Evolutionary conservation across 129 eudicot species (phyloP), one percentile per base, ranked within the genome.

Genomic region (Chrysanthemum makinoi): DNA sequence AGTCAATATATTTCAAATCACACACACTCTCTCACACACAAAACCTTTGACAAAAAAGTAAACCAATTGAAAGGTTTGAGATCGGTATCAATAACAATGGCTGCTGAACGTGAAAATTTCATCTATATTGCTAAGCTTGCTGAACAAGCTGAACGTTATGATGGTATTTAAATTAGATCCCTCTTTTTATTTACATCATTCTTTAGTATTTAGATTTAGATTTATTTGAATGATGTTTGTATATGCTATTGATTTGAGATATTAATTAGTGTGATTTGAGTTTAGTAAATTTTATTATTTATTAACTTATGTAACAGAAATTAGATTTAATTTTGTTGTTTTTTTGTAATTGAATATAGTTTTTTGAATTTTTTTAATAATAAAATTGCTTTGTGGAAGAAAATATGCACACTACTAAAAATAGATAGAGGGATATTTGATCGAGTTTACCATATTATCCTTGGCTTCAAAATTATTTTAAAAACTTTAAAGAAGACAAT

Each of bases 91-190:
- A 82, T 77, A 82, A 83, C 83, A 46, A 75, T 78, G 17, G 69
- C 83, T 18, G 62, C 79, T 12, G 81, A 83, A 50, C 84, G 84
- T 46, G 87, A 79, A 46, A 75, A 66, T 70, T 79, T 83, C 84
- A 80, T 83, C 81, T 83, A 83, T 68, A 62, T 79, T 20, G 86
- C 87, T 54, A 82, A 82, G 75, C 86, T 82, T 16, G 86, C 86
- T 24, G 86, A 82, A 61, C 86, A 82, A 74, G 86, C 86, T 22
- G 86, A 83, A 72, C 87, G 87, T 28, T 83, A 83, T 62, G 84
- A 83, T 49, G 87, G 87, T 83, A 18, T 75, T 59, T 33, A 33
- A 33, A 22, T 22, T 22, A 30, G 46, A 39, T 39, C 46, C 46
- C 70, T 51, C 62, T 75, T 5, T 43, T 24, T 69, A 30, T 30